Evolutionary conservation across 2,329 filamentous ascomycete genomes (phyloP), one percentile per base, ranked within the genome.

Genomic region (Pyricularia sp.): DNA sequence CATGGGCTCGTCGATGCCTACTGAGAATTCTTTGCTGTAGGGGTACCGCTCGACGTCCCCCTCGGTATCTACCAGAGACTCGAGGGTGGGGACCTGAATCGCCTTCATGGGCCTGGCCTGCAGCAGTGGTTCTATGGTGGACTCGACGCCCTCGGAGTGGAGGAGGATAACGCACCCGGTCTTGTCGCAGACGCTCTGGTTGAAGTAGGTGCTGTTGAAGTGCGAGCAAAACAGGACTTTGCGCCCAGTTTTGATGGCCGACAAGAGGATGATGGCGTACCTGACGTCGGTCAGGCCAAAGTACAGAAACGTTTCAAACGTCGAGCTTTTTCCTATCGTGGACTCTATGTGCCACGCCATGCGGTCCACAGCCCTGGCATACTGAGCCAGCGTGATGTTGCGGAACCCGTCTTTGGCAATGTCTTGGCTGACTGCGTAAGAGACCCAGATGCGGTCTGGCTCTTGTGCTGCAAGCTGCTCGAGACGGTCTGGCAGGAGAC

Each of bases 201-300:
- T 62, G 35, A 62, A 53, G 35, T 62, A 62, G 61, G 61, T 53
- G 61, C 61, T 62, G 61, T 62, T 62, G 61, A 62, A 62, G 33
- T 62, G 60, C 60, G 60, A 62, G 33, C 60, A 62, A 19, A 62
- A 62, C 10, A 62, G 33, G 9, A 62, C 60, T 22, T 62, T 62
- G 60, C 35, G 35, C 22, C 60, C 60, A 24, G 22, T 62, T 9
- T 62, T 62, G 33, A 62, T 53, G 10, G 26, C 61, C 35, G 35
- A 16, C 3, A 62, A 28, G 22, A 62, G 61, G n/a, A 62, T n/a
- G 60, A 62, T 62, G 60, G 31, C 60, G 60, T 62, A 62, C 24
- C 60, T 24, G 19, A 62, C 60, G 33, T 62, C 60, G 10, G 60
- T 30, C n/a, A 62, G 60, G 30, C 60, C 60, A 62, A 62, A 62